These are phyloP conservation scores for Eragrostis tef DNA, from an alignment of 202 grass and related monocot species.

Conservation along the genomic window DNA sequence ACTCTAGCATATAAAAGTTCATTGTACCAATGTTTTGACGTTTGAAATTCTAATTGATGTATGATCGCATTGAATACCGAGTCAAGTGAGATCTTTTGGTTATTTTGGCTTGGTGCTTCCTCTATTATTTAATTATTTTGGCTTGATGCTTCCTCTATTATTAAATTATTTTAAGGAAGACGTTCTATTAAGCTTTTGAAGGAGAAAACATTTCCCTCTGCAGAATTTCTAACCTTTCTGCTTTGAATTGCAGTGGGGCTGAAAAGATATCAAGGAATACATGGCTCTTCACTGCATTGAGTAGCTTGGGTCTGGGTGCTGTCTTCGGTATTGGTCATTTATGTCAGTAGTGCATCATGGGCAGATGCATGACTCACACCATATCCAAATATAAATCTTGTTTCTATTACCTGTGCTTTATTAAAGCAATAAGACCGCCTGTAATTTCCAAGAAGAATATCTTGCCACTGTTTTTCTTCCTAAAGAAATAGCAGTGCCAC, in stretches of 20 bases:
- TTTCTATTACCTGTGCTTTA: constrained; percentile 13
- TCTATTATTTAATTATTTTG: no score
- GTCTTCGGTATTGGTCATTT: constrained; percentile 26
- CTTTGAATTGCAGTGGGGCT: constrained; percentile 38
- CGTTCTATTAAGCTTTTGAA: not conserved
- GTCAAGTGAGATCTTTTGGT: not conserved
- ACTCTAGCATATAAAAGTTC: not conserved
- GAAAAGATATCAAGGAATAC: constrained; percentile 8
- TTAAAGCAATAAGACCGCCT: not conserved
- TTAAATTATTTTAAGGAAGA: no score
- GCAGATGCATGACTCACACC: not conserved
- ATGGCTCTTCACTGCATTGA: constrained; percentile 28
- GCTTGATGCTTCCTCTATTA: no score
- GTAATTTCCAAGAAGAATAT: constrained; percentile 36
- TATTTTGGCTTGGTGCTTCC: constrained; percentile 12
- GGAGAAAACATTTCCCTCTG: constrained; percentile 5
- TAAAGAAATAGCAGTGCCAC: no score
- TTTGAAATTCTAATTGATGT: constrained; percentile 13
- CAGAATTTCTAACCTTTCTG: constrained; percentile 36
- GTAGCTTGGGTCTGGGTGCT: constrained; percentile 20
- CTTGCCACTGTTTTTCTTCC: no score
- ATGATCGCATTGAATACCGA: constrained; percentile 6
- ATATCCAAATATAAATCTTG: constrained; percentile 1
- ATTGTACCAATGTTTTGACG: not conserved
- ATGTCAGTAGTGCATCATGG: not conserved